Base-by-base conservation (phyloP, 495 filamentous ascomycete species). In the Aspergillus affinis region DNA sequence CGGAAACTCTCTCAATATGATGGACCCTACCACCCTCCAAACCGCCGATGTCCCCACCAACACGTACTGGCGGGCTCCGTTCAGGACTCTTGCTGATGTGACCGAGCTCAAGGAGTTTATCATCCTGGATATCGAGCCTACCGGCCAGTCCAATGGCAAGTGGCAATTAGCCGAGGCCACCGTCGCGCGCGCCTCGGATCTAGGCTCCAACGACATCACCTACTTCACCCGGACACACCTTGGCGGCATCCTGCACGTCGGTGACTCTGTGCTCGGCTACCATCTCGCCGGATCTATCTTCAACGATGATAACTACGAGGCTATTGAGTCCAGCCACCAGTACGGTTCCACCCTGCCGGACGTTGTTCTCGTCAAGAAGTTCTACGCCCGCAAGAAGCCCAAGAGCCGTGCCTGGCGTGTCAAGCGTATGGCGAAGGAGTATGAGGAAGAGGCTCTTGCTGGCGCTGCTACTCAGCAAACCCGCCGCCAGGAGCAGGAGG, bases 281-380 rank as follows among this genome's bases (percentile, higher is more conserved):
- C 86, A 93, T 71, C 71, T 99, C 19, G 86, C 85, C 2, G 92
- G 91, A 19, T 84, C 92, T 27, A 93, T 95, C 71, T 97, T 90
- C 82, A 99, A 99, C 82, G 91, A 91, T 66, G 77, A 81, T 0
- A 74, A 91, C 49, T 90, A 90, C 65, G 93, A 97, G 50, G 89
- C 85, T 3, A 80, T 97, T 20, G 89, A 95, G 72, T 71, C 79
- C 57, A 86, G 84, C 66, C 78, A 84, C 68, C 78, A 84, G 21
- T 90, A 91, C 77, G 74, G 84, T 4, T 88, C 85, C 10, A 87
- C 81, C 4, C 88, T 99, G 47, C 95, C 95, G 0, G 95, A 98
- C 62, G 95, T 97, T 1, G 71, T 98, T 0, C 83, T 99, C 3
- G 91, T 99, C 63, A 97, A 95, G 91, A 99, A 99, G 71, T 83